Base-by-base conservation (phyloP, 164 flowering plant genomes). In the Tetracentron sinense region DNA sequence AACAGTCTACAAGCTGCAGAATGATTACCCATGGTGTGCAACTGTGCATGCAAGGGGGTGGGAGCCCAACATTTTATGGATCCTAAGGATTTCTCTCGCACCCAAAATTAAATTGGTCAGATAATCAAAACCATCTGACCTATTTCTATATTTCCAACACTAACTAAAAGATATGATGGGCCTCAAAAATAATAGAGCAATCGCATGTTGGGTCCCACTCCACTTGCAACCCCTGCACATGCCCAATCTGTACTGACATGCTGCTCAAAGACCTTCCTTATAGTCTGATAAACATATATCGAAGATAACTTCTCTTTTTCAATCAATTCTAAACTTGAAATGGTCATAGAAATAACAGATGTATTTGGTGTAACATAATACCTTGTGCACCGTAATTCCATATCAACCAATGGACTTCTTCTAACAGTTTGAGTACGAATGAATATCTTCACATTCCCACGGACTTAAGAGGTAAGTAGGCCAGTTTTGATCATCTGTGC, bases 401-500 rank as follows among this genome's bases (percentile, higher is more conserved):
- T 14, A 4, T 8, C 23, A n/a, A n/a, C 53, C 16, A 49, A 49
- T 6, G 7, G 7, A 49, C 22, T 20, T 49, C 25, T 11, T 23
- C 53, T 8, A 6, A 49, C 16, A 7, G 7, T 4, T 49, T 4
- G 21, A 49, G n/a, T n/a, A n/a, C n/a, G 25, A 19, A 49, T 14
- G 16, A 22, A 16, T 1, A 38, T 38, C 44, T 8, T 38, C 44
- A 38, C 44, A 8, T 49, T 49, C 51, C n/a, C 51, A 16, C 53
- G 8, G 25, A n/a, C 4, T 23, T 20, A 19, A 49, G 5, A 4
- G 25, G 56, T 16, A 30, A 55, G 31, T 22, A 78, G 70, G 56
- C 84, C 84, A 64, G 57, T 74, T 78, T 78, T 83, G 52, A 81
- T 69, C 82, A 82, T 77, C 63, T 30, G n/a, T 28, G 79, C 77